These are phyloP conservation scores for Rosa rugosa DNA, from an alignment of 306 rosid genomes.

Conservation along the genomic window DNA sequence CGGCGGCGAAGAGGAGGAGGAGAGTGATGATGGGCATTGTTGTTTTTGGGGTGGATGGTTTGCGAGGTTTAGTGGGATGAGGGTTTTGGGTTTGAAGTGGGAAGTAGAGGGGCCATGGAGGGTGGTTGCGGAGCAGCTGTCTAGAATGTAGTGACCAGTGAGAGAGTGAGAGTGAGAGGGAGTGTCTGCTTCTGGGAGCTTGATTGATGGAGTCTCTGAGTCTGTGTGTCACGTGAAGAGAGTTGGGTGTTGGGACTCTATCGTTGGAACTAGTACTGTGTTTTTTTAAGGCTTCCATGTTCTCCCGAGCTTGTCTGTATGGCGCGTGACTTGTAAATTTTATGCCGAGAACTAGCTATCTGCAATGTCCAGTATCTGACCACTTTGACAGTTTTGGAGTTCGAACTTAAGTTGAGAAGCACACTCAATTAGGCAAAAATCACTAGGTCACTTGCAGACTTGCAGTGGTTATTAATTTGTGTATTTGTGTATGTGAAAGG, in stretches of 20 bases:
- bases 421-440: too few species aligned
- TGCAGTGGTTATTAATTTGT: too few species aligned
- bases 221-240: not conserved
- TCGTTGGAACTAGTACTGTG: not conserved
- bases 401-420: too few species aligned
- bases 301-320: not conserved
- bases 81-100: not conserved
- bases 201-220: constrained; percentile 7
- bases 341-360: too few species aligned
- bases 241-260: not conserved
- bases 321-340: not conserved
- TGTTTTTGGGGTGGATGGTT: not conserved
- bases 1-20: constrained; percentile 2
- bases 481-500: too few species aligned
- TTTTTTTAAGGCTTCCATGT: not conserved
- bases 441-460: too few species aligned
- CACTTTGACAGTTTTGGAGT: too few species aligned
- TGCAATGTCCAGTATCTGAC: too few species aligned
- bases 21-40: not conserved
- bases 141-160: not conserved
- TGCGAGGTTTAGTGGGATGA: not conserved
- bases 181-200: not conserved
- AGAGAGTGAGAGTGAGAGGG: not conserved
- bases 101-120: not conserved
- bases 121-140: not conserved